A percentile compares a stretch with the other conserved stretches of the same genome.
These are phyloP conservation scores for Myxozyma sirexii DNA, from an alignment of 805 yeast species.

Conservation along the genomic window DNA sequence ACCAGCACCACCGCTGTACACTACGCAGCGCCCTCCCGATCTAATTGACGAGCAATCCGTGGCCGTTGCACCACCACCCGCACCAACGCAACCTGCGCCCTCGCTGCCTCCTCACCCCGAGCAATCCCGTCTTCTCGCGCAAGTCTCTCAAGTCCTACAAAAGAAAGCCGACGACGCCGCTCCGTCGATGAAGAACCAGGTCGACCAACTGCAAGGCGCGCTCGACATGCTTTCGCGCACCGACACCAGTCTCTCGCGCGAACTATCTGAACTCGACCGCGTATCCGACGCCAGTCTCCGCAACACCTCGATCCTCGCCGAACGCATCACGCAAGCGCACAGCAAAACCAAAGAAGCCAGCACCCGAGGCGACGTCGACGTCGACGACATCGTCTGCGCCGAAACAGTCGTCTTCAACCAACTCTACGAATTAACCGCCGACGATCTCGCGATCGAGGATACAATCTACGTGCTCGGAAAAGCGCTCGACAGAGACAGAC, in stretches of 20 bases:
- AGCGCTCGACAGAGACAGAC: constrained; percentile 53
- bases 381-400: constrained; percentile 52
- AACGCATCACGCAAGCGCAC: constrained; percentile 37
- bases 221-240: constrained; percentile 45
- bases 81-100: neutral
- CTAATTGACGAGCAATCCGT: neutral
- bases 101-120: constrained; percentile 46
- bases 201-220: constrained; percentile 42
- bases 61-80: neutral
- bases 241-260: constrained; percentile 44
- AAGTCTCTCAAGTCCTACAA: constrained; percentile 37
- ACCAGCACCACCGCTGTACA: neutral
- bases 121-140: constrained; percentile 37
- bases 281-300: constrained; percentile 48
- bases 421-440: constrained; percentile 63
- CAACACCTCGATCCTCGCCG: constrained; percentile 25
- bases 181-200: constrained; percentile 37
- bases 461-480: constrained; percentile 61
- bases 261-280: constrained; percentile 38
- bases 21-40: neutral
- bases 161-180: constrained; percentile 36
- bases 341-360: constrained; percentile 42
- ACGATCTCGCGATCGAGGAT: constrained; percentile 72
- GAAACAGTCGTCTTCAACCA: constrained; percentile 62
- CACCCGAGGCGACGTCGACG: constrained; percentile 34